Evolutionary conservation across 148 eudicot genomes (phyloP), one percentile per base, ranked within the genome.

Genomic region (Spergularia marina): DNA sequence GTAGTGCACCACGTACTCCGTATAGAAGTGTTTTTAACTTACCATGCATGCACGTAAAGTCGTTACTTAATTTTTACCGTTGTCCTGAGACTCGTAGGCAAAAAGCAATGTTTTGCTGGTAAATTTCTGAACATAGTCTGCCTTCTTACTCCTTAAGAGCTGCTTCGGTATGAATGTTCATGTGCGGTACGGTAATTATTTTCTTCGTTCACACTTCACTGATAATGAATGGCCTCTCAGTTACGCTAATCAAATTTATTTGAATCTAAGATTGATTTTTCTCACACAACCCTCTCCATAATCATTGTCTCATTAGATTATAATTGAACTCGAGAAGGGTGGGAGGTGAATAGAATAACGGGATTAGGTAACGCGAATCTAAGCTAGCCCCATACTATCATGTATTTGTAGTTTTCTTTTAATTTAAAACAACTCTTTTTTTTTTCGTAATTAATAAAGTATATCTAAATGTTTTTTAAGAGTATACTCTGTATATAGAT

Each of bases 81-180:
- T 79, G 78, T 70, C 75, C 40, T 62, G 63, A 61, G 10, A 44
- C 7, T 44, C 3, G 81, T 68, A 25, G 78, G 78, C 75, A 70
- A 54, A 69, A 74, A 69, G 71, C 78, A 80, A 74, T n/a, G 47
- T 79, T 20, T 41, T 79, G 82, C 65, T 21, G 70, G 78, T 79
- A 61, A 79, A 58, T 68, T 30, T 61, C 15, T 15, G 4, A 57
- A 53, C 82, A 79, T 69, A 60, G 25, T 60, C 68, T 79, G 74
- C 71, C 17, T 74, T 79, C 58, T 39, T 61, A 74, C 78, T 74
- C 82, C 52, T 44, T 7, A 14, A 2, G 14, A 76, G 10, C 71
- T 78, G 71, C 80, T 71, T 71, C 41, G 34, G 17, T 64, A 63
- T 54, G 71, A 71, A 71, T 54, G 53, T 21, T 64, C 40, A 55